Evolutionary conservation across 352 stramenopile species (phyloP).

Genomic region (Phytophthora pseudosyringae): DNA sequence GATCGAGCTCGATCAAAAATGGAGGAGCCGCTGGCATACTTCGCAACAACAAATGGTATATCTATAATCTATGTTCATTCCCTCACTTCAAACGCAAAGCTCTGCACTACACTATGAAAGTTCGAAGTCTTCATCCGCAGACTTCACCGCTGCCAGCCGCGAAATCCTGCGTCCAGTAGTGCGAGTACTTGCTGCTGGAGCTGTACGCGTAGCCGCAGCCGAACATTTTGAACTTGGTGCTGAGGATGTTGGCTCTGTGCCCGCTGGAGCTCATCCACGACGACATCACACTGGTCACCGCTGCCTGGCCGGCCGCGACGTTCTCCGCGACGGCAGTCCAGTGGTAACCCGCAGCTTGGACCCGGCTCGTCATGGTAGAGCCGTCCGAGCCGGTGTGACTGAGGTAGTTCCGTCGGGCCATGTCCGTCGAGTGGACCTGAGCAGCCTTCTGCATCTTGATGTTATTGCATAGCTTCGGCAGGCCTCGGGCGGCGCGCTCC

Average conservation of each 20-base stretch:
- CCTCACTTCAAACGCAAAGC: conserved; percentile 10
- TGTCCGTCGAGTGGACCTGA: conserved; percentile 46
- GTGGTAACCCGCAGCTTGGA: conserved; percentile 42
- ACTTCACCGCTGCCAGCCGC: conserved; percentile 26
- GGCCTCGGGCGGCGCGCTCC: conserved; percentile 41
- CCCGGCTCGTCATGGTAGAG: conserved; percentile 47
- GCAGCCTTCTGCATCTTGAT: conserved; percentile 38
- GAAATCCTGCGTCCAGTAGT: conserved; percentile 71
- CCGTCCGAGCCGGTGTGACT: conserved; percentile 52
- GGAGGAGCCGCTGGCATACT: neutral
- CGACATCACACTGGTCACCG: conserved; percentile 47
- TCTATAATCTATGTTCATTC: conserved; percentile 9
- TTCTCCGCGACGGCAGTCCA: conserved; percentile 57
- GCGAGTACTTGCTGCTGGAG: conserved; percentile 41
- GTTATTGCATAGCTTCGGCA: conserved; percentile 54
- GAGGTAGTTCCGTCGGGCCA: conserved; percentile 52
- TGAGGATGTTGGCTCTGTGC: conserved; percentile 57
- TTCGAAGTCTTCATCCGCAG: conserved; percentile 19
- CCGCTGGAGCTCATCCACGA: conserved; percentile 60
- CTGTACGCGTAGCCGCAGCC: conserved; percentile 42
- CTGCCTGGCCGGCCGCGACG: conserved; percentile 51
- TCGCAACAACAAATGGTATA: neutral
- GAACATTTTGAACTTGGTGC: conserved; percentile 34
- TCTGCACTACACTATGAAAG: conserved; percentile 1
- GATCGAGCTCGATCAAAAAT: too few relatives aligned